phyloP scores from a whole-genome alignment of 257 asterid genomes.

The Rhazya stricta region DNA sequence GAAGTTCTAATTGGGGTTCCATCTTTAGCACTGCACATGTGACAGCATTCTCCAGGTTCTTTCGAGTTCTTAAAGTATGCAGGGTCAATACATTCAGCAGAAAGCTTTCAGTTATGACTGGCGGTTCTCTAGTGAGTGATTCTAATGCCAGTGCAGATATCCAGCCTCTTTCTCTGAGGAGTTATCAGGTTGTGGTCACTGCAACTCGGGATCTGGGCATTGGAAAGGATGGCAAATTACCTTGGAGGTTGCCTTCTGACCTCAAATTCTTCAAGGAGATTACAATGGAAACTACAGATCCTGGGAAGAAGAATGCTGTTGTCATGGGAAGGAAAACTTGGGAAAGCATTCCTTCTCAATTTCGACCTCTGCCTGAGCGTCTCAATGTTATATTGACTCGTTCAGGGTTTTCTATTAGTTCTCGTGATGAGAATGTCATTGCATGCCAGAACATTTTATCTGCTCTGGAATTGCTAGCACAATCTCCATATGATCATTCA shows the following conservation, averaged over 20 bases:
- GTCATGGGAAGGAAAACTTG: constrained; percentile 89
- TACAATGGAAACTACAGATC: constrained; percentile 50
- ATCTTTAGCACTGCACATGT: constrained; percentile 20
- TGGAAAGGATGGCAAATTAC: constrained; percentile 69
- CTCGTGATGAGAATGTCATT: constrained; percentile 41
- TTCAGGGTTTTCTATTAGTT: constrained; percentile 31
- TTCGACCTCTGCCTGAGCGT: constrained; percentile 72
- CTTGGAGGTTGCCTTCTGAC: constrained; percentile 79
- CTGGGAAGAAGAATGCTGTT: constrained; percentile 60
- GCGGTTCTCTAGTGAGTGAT: constrained; percentile 18
- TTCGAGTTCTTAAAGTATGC: constrained; percentile 17
- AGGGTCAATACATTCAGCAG: constrained; percentile 18
- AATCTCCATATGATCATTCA: constrained; percentile 39
- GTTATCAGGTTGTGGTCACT: constrained; percentile 78
- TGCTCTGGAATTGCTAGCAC: constrained; percentile 53
- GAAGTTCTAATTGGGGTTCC: constrained; percentile 20
- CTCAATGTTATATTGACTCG: constrained; percentile 65
- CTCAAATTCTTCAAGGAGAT: constrained; percentile 69
- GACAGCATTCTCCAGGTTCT: constrained; percentile 15
- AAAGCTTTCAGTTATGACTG: constrained; percentile 36
- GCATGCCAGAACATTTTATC: constrained; percentile 42
- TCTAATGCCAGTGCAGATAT: constrained; percentile 19
- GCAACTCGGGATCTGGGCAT: constrained; percentile 81
- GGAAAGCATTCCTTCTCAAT: constrained; percentile 67
- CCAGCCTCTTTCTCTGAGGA: constrained; percentile 29